Evolutionary conservation across 768 basidiomycete genomes (phyloP).

Genomic region (Nidularia pulvinata): DNA sequence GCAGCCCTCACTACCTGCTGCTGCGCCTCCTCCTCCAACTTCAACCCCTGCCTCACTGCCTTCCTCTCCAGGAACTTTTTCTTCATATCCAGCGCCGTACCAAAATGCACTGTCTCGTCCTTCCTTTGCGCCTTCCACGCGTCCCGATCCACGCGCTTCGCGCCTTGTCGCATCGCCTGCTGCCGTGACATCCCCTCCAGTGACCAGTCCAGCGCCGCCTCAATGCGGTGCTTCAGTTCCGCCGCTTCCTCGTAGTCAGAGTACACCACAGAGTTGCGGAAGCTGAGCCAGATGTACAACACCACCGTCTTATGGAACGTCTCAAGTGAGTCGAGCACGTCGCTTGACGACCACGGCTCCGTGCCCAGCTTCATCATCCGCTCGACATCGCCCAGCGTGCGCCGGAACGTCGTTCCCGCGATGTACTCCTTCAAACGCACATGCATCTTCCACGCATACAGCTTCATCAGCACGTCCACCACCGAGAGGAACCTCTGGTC

Average conservation of each 20-base stretch:
- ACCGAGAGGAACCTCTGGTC: slow-evolving; percentile 31
- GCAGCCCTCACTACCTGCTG: no score
- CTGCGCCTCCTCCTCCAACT: no score
- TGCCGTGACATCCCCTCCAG: slow-evolving; percentile 38
- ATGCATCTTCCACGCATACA: slow-evolving; percentile 34
- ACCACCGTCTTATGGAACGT: slow-evolving; percentile 74
- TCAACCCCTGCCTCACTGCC: no score
- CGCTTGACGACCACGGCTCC: background rate
- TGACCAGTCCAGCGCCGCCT: slow-evolving; percentile 67
- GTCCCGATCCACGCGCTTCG: no score
- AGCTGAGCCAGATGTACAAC: slow-evolving; percentile 84
- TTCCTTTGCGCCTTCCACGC: no score
- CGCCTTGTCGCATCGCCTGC: background rate
- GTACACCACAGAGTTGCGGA: slow-evolving; percentile 71
- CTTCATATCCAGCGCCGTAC: no score
- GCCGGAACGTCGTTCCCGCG: slow-evolving; percentile 30
- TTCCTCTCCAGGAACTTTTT: no score
- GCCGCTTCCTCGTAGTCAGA: slow-evolving; percentile 48
- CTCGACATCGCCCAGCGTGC: slow-evolving; percentile 40
- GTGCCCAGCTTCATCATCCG: slow-evolving; percentile 18
- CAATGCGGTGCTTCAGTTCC: slow-evolving; percentile 58
- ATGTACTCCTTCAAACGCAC: slow-evolving; percentile 43
- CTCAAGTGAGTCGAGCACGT: slow-evolving; percentile 45
- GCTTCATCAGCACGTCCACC: slow-evolving; percentile 34
- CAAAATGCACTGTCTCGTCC: no score